These are phyloP conservation scores for Phoma sp. DNA, from an alignment of 2,329 filamentous ascomycete species.

Conservation along the genomic window DNA sequence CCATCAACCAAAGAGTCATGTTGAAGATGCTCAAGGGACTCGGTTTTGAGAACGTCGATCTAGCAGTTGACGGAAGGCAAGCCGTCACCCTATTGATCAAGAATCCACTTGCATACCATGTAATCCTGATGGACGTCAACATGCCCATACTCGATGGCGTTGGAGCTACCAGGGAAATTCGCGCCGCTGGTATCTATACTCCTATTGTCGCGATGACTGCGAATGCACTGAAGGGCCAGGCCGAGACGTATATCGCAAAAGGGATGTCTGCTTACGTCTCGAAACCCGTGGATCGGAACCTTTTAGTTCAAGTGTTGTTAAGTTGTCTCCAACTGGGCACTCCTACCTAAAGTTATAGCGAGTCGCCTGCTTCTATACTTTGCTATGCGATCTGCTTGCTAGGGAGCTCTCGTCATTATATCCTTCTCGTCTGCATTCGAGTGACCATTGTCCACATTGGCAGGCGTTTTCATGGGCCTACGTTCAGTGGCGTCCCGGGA, in stretches of 20 bases:
- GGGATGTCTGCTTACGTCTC: constrained; percentile 66
- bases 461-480: too few relatives aligned
- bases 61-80: constrained; percentile 53
- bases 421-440: too few relatives aligned
- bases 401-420: too few relatives aligned
- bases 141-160: constrained; percentile 46
- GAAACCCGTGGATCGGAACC: constrained; percentile 62
- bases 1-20: constrained; percentile 58
- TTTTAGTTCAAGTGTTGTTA: constrained; percentile 54
- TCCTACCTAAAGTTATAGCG: too few relatives aligned
- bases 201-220: constrained; percentile 65
- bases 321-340: constrained; percentile 36
- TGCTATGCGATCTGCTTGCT: too few relatives aligned
- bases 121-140: constrained; percentile 48
- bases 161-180: constrained; percentile 37
- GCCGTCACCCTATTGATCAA: constrained; percentile 51
- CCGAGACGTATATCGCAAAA: constrained; percentile 60
- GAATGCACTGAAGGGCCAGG: constrained; percentile 64
- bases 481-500: too few relatives aligned
- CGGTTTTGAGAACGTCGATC: constrained; percentile 43
- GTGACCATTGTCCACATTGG: too few relatives aligned
- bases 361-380: too few relatives aligned
- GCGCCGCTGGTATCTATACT: constrained; percentile 23
- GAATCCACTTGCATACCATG: constrained; percentile 29
- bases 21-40: constrained; percentile 55